Percentiles rank a stretch among this genome's conserved stretches.
Conservation (phyloP, 495 filamentous ascomycete genomes). For the Penicillium psychrofluorescens region DNA sequence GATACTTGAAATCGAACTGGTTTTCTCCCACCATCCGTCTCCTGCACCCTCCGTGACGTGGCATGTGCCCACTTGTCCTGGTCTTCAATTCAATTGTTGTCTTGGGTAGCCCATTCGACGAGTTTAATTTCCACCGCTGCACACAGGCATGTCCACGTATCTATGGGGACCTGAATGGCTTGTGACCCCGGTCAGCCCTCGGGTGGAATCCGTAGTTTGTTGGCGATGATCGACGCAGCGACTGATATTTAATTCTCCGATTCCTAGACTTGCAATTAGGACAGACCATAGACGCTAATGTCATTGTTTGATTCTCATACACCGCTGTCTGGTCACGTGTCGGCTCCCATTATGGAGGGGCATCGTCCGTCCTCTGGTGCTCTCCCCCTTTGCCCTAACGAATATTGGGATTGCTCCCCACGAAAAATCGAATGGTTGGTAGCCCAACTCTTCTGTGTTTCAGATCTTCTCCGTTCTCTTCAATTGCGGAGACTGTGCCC, state of each 20-base stretch:
- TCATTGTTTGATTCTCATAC: no score
- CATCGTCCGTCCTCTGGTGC: slow-evolving; percentile 2
- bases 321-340: background rate
- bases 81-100: background rate
- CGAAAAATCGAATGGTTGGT: slow-evolving; percentile 4
- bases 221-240: no score
- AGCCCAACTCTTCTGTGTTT: background rate
- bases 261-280: no score
- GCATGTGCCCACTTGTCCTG: background rate
- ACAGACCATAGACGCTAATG: no score
- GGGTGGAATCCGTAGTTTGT: no score
- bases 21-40: no score
- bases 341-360: slow-evolving; percentile 6
- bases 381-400: background rate
- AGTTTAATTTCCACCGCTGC: background rate
- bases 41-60: background rate
- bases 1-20: slow-evolving; percentile 12
- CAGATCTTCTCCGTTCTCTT: slow-evolving; percentile 4
- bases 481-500: slow-evolving; percentile 13
- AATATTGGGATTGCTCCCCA: slow-evolving; percentile 1
- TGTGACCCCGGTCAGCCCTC: no score
- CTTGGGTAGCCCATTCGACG: no score
- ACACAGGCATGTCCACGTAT: background rate
- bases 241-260: no score
- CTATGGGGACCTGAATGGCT: background rate